A percentile compares a stretch with the other conserved stretches of the same genome.
These are phyloP conservation scores for Xylariaceae sp. DNA, from an alignment of 2,329 filamentous ascomycete species.

Conservation along the genomic window DNA sequence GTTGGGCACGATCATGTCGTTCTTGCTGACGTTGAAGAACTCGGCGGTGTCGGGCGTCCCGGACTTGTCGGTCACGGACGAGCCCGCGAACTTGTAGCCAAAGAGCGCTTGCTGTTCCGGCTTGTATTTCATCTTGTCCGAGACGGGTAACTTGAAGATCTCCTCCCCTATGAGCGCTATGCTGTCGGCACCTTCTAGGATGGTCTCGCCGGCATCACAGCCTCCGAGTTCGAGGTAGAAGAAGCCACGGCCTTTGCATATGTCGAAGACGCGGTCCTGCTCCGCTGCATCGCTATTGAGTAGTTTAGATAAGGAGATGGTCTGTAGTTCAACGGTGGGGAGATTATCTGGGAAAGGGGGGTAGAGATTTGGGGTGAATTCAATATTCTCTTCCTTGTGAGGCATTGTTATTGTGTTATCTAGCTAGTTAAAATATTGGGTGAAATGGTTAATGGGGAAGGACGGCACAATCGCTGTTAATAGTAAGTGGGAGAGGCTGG, in stretches of 20 bases:
- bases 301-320: conserved; percentile 34
- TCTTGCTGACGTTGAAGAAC: conserved; percentile 41
- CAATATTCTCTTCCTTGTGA: conserved; percentile 29
- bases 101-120: conserved; percentile 30
- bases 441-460: no score
- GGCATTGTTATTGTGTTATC: conserved; percentile 21
- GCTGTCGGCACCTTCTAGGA: conserved; percentile 24
- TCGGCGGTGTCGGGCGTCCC: conserved; percentile 37
- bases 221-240: conserved; percentile 37
- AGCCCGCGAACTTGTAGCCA: conserved; percentile 39
- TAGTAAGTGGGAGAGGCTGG: no score
- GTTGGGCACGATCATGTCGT: conserved; percentile 35
- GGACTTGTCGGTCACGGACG: conserved; percentile 32
- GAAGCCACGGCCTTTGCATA: conserved; percentile 36
- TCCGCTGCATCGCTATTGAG: conserved; percentile 26
- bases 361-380: conserved; percentile 33
- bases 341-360: conserved; percentile 34
- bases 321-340: conserved; percentile 32
- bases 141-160: conserved; percentile 33
- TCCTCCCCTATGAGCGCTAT: conserved; percentile 30
- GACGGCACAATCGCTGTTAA: no score
- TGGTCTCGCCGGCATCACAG: conserved; percentile 25
- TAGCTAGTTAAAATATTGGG: no score
- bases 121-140: conserved; percentile 33
- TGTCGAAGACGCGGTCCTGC: conserved; percentile 30